phyloP scores from a whole-genome alignment of 495 filamentous ascomycete species.

The Tetracladium setigerum region DNA sequence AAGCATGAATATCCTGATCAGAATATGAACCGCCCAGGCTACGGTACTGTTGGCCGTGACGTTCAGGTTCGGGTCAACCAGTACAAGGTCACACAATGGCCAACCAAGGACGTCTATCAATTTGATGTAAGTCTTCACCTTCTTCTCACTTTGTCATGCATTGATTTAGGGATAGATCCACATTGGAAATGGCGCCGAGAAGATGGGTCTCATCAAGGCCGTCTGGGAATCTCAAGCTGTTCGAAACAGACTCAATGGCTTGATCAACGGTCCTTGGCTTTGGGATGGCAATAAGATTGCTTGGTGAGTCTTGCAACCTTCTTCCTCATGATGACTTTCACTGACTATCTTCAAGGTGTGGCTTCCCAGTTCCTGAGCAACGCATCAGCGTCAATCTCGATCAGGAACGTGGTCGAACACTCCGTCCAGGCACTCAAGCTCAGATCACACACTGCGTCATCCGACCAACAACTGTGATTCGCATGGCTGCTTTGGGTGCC shows the following conservation, averaged over 20 bases:
- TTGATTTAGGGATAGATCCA: conserved; percentile 40
- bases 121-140: conserved; percentile 67
- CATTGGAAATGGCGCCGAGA: conserved; percentile 54
- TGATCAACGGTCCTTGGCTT: conserved; percentile 43
- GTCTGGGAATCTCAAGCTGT: conserved; percentile 61
- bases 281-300: conserved; percentile 74
- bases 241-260: conserved; percentile 37
- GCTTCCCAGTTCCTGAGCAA: conserved; percentile 26
- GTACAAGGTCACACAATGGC: conserved; percentile 52
- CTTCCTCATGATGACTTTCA: background rate
- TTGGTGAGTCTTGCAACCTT: conserved; percentile 51
- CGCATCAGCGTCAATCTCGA: conserved; percentile 59
- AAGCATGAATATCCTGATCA: conserved; percentile 8
- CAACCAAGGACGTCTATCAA: conserved; percentile 56
- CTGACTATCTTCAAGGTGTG: conserved; percentile 29
- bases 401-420: conserved; percentile 36
- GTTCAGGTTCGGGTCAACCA: conserved; percentile 64
- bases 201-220: conserved; percentile 46
- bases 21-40: conserved; percentile 33
- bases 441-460: conserved; percentile 54
- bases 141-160: background rate
- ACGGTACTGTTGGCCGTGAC: conserved; percentile 49
- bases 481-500: conserved; percentile 50
- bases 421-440: conserved; percentile 20
- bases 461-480: conserved; percentile 48